Percentiles rank a stretch among this genome's conserved stretches.
Conservation (phyloP, 352 stramenopile genomes). For the Phytophthora niederhauseri region DNA sequence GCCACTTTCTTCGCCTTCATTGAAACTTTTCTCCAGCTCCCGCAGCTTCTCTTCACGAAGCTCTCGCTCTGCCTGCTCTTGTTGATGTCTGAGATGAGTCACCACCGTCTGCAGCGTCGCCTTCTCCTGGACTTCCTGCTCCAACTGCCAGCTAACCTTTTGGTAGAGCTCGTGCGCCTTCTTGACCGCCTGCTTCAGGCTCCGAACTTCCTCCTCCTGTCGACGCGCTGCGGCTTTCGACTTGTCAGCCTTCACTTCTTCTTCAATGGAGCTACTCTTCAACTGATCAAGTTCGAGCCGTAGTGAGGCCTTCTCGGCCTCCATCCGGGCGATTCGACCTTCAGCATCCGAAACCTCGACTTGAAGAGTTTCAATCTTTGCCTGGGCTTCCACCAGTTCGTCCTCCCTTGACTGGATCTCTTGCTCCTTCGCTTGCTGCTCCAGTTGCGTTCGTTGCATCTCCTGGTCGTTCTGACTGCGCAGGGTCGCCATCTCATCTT, state of each 20-base stretch:
- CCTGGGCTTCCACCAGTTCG: slow-evolving; percentile 35
- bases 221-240: slow-evolving; percentile 40
- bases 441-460: slow-evolving; percentile 18
- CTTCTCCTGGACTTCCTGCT: slow-evolving; percentile 58
- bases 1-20: slow-evolving; percentile 19
- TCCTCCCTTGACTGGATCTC: slow-evolving; percentile 34
- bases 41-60: slow-evolving; percentile 47
- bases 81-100: slow-evolving; percentile 46
- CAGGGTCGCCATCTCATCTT: slow-evolving; percentile 47
- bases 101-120: slow-evolving; percentile 45
- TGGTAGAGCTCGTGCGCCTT: slow-evolving; percentile 69
- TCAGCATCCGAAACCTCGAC: slow-evolving; percentile 11
- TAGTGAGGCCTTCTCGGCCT: slow-evolving; percentile 46
- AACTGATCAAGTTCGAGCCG: slow-evolving; percentile 38
- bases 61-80: slow-evolving; percentile 46
- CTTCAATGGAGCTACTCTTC: slow-evolving; percentile 45
- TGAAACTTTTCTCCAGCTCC: slow-evolving; percentile 51
- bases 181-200: slow-evolving; percentile 59
- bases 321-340: slow-evolving; percentile 25
- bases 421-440: slow-evolving; percentile 34
- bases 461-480: slow-evolving; percentile 31
- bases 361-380: slow-evolving; percentile 37
- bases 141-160: slow-evolving; percentile 57
- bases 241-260: slow-evolving; percentile 58
- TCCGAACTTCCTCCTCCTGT: slow-evolving; percentile 64